Percentiles rank a stretch among this genome's conserved stretches.
Evolutionary conservation across 768 basidiomycete species (phyloP).

Genomic region (Lentinula guzmanii): DNA sequence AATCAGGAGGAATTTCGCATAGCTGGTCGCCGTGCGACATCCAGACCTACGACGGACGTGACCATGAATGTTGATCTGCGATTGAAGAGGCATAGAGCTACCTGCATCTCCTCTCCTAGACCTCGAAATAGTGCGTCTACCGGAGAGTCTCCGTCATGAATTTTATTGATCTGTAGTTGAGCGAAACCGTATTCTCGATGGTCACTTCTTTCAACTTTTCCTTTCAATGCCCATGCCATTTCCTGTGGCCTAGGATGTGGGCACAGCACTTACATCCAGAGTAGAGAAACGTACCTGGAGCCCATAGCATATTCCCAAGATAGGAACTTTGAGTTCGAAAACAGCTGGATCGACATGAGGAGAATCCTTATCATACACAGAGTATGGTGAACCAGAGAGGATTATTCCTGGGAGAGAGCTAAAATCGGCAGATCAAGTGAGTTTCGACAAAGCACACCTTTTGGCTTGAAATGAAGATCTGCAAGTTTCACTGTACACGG

Average conservation of each 20-base stretch:
- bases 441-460: constrained; percentile 46
- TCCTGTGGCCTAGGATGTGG: constrained; percentile 46
- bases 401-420: constrained; percentile 63
- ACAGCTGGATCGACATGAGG: constrained; percentile 93
- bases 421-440: not conserved
- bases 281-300: constrained; percentile 59
- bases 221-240: constrained; percentile 85
- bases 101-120: constrained; percentile 87
- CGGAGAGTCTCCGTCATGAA: constrained; percentile 39
- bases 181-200: constrained; percentile 97
- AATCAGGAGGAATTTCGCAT: constrained; percentile 71
- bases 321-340: constrained; percentile 82
- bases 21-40: constrained; percentile 99
- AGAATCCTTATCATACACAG: constrained; percentile 89
- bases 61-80: not conserved
- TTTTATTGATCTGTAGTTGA: constrained; percentile 64
- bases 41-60: constrained; percentile 68
- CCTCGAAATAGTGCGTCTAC: constrained; percentile 81
- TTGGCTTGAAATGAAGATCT: constrained; percentile 89
- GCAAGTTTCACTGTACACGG: constrained; percentile 90
- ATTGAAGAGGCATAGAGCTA: constrained; percentile 18
- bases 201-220: constrained; percentile 78
- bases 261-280: not conserved
- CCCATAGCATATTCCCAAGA: constrained; percentile 97
- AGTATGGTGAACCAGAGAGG: constrained; percentile 96